A percentile compares a stretch with the other conserved stretches of the same genome.
phyloP scores from a whole-genome alignment of 1,139 yeast species.

The Diutina scorzettiae region DNA sequence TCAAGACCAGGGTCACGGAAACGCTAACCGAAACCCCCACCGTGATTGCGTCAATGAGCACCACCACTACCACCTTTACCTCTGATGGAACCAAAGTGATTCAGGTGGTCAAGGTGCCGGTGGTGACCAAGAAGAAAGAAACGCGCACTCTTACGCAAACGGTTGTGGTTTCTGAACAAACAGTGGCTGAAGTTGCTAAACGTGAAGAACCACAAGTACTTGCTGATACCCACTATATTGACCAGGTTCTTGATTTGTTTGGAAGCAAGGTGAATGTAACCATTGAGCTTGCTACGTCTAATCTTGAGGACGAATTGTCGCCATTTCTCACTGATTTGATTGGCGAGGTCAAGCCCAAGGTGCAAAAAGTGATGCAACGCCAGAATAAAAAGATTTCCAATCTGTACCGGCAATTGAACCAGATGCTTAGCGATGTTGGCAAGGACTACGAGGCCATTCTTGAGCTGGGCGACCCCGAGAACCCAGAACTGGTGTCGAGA shows the following conservation, averaged over 20 bases:
- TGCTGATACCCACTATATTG: slow-evolving; percentile 9
- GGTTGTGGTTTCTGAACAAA: too few species aligned
- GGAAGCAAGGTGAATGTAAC: slow-evolving; percentile 27
- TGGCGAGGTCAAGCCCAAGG: slow-evolving; percentile 17
- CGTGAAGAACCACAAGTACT: neutral
- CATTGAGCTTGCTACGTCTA: slow-evolving; percentile 28
- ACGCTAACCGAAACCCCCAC: neutral
- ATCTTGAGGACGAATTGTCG: slow-evolving; percentile 27
- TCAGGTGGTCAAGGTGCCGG: neutral
- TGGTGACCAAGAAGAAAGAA: neutral
- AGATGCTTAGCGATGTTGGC: slow-evolving; percentile 36
- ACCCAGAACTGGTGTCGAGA: slow-evolving; percentile 27
- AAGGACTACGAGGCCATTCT: slow-evolving; percentile 34
- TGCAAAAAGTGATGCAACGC: slow-evolving; percentile 25
- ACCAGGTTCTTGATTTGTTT: slow-evolving; percentile 23
- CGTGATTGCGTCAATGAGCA: neutral
- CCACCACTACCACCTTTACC: neutral
- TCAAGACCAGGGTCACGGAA: neutral
- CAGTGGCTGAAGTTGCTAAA: neutral
- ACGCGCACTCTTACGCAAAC: neutral
- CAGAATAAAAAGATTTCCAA: slow-evolving; percentile 19
- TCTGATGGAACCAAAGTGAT: neutral
- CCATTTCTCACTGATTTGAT: slow-evolving; percentile 23
- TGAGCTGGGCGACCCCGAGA: slow-evolving; percentile 20
- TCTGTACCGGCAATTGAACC: slow-evolving; percentile 35